Evolutionary conservation across 179 eudicot species (phyloP).

Genomic region (Amaranthus tricolor): DNA sequence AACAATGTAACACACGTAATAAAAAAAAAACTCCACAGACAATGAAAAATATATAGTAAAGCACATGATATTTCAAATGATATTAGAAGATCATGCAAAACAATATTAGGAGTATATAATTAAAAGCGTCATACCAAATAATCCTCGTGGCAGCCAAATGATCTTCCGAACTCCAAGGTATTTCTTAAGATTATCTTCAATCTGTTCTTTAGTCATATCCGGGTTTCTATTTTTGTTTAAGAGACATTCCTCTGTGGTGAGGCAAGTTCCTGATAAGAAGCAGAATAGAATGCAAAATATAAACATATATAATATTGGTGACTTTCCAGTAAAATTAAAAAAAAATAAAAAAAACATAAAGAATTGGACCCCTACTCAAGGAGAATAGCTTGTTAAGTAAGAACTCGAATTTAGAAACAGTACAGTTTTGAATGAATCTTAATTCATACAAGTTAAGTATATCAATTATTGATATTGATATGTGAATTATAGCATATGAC

Average conservation of each 20-base stretch:
- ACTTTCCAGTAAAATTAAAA: not conserved
- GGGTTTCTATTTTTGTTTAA: conserved; percentile 89
- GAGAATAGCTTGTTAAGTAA: not conserved
- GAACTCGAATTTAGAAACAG: not conserved
- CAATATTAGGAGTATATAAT: not conserved
- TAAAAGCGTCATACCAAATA: conserved; percentile 47
- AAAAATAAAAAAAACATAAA: not conserved
- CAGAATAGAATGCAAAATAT: conserved; percentile 2
- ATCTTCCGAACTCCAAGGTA: conserved; percentile 82
- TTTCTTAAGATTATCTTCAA: conserved; percentile 79
- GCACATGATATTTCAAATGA: no score
- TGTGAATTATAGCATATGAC: not conserved
- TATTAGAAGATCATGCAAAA: not conserved
- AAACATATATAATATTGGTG: not conserved
- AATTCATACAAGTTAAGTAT: not conserved
- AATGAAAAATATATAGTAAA: not conserved
- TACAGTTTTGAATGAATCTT: not conserved
- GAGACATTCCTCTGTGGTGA: conserved; percentile 97
- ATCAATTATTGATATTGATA: not conserved
- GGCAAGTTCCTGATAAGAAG: conserved; percentile 74
- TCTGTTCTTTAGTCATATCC: conserved; percentile 66
- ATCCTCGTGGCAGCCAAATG: conserved; percentile 89
- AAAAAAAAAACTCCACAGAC: not conserved
- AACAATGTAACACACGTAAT: not conserved
- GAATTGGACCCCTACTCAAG: no score